Evolutionary conservation across 371 early-diverging fungal species (phyloP), one percentile per base, ranked within the genome.

Genomic region (Haplosporangium sp.): DNA sequence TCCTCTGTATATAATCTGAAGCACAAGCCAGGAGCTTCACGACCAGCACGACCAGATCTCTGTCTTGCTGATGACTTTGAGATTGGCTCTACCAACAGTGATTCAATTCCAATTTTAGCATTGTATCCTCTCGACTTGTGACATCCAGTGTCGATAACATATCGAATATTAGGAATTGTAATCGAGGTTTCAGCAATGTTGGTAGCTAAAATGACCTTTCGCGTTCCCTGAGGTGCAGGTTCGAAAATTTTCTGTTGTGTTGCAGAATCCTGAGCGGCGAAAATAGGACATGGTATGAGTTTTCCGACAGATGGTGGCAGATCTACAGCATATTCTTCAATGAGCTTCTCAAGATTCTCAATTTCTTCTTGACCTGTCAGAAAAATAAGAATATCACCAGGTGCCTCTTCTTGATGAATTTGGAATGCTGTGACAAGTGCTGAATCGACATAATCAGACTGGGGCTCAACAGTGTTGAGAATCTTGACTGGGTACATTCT

Each of bases 131-230:
- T 95, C 68, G 96, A 92, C 77, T 99, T 99, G 40, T 97, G 91
- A 62, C 98, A 91, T 1, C 99, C 99, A 42, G 96, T 95, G 77
- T 99, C 99, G 58, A 99, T 88, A 20, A 99, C 99, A 86, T 98
- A 99, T 34, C 93, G 94, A 63, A 99, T 95, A 20, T 97, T 96
- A 64, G 95, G 95, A 64, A 99, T 99, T 0, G 99, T 99, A 63
- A 99, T 93, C 62, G 96, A 96, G 4, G 99, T 99, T 85, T 99
- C 99, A n/a, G 99, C 98, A 84, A 99, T 96, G 85, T 99, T 99
- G 40, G 99, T 95, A 0, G 98, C 92, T 17, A 99, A 88, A 55
- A 99, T 95, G 56, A 96, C 91, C 85, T 99, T 98, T 45, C 98
- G 92, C 0, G 92, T 88, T 47, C 94, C 93, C 34, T 79, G 85